These are phyloP conservation scores for Lablab purpureus DNA, from an alignment of 306 rosid genomes.

Conservation along the genomic window DNA sequence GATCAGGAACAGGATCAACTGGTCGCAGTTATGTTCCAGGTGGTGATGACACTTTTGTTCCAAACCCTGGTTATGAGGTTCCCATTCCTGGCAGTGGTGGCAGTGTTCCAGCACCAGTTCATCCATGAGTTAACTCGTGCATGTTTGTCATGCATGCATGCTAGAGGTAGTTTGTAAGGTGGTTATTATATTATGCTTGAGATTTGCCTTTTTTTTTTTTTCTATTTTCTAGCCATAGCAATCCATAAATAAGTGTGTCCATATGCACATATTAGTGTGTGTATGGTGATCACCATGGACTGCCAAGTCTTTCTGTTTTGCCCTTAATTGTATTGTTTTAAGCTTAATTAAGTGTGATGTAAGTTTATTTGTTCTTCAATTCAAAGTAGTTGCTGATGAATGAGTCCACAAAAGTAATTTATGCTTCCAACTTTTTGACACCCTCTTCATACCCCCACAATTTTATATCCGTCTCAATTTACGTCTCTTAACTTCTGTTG, in stretches of 20 bases:
- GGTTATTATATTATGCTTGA: constrained; percentile 23
- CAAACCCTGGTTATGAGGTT: constrained; percentile 76
- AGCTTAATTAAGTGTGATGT: constrained; percentile 22
- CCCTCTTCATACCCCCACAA: neutral
- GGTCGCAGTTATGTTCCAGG: constrained; percentile 66
- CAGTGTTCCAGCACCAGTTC: constrained; percentile 43
- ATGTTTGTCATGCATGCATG: constrained; percentile 10
- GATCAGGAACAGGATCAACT: neutral
- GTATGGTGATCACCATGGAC: constrained; percentile 8
- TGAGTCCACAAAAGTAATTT: constrained; percentile 16
- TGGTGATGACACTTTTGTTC: constrained; percentile 72
- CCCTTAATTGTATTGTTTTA: constrained; percentile 10
- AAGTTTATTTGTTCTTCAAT: constrained; percentile 16
- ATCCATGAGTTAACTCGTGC: constrained; percentile 54
- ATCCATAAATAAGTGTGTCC: constrained; percentile 36
- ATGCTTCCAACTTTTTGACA: neutral
- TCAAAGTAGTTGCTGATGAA: constrained; percentile 1
- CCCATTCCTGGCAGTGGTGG: constrained; percentile 65
- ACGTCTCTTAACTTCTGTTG: neutral
- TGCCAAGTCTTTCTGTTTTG: constrained; percentile 10
- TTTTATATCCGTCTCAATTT: neutral
- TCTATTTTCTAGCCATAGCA: constrained; percentile 26
- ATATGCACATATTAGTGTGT: constrained; percentile 35
- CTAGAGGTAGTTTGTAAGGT: constrained; percentile 27
- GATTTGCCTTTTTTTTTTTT: neutral